These are phyloP conservation scores for Stevia rebaudiana DNA, from an alignment of 140 eudicot genomes.

Conservation along the genomic window DNA sequence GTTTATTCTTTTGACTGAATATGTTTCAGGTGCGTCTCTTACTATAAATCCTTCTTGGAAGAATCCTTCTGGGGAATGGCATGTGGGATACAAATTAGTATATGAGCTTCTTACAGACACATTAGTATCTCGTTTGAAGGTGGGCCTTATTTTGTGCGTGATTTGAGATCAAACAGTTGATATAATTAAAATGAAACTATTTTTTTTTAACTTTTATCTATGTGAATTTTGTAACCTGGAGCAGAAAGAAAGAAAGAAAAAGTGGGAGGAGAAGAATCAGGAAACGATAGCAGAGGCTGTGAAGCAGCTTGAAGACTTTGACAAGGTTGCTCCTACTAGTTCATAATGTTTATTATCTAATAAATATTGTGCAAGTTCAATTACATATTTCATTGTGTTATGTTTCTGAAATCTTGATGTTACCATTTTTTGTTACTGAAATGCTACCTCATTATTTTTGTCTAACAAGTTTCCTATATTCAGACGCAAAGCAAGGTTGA, in stretches of 20 bases:
- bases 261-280: constrained; percentile 87
- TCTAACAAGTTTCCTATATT: constrained; percentile 18
- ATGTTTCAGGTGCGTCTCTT: constrained; percentile 58
- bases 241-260: constrained; percentile 92
- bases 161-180: constrained; percentile 8
- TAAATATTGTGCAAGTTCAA: neutral
- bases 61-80: constrained; percentile 98
- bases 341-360: neutral
- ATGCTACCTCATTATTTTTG: constrained; percentile 1
- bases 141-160: constrained; percentile 24
- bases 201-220: neutral
- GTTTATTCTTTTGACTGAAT: constrained; percentile 13
- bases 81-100: constrained; percentile 75
- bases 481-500: constrained; percentile 63
- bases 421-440: neutral
- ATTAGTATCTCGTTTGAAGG: constrained; percentile 82
- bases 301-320: constrained; percentile 76
- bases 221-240: constrained; percentile 16
- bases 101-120: constrained; percentile 90
- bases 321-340: constrained; percentile 44
- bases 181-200: neutral
- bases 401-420: neutral
- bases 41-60: constrained; percentile 80
- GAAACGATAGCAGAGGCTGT: constrained; percentile 85
- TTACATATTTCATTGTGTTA: neutral